Percentiles rank a stretch among this genome's conserved stretches.
phyloP scores from a whole-genome alignment of 75 land plant genomes.

The Cupressus sempervirens region DNA sequence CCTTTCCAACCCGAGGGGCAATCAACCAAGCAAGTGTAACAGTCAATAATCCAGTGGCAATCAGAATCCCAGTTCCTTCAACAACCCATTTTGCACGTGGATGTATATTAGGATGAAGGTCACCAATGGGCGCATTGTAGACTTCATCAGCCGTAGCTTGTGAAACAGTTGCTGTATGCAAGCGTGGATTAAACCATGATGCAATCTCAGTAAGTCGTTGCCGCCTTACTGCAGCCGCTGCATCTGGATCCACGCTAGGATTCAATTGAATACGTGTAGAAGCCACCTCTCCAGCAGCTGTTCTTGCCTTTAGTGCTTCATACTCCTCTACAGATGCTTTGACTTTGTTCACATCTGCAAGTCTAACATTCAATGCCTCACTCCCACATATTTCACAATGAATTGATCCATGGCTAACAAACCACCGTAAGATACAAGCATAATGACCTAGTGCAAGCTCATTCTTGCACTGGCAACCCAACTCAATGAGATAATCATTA shows the following conservation, averaged over 20 bases:
- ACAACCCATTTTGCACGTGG: conserved; percentile 58
- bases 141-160: conserved; percentile 35
- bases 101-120: conserved; percentile 24
- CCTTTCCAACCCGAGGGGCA: conserved; percentile 85
- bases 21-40: conserved; percentile 69
- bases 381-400: conserved; percentile 71
- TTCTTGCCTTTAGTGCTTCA: conserved; percentile 53
- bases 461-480: conserved; percentile 76
- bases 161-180: conserved; percentile 19
- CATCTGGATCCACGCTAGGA: conserved; percentile 65
- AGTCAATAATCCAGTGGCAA: conserved; percentile 69
- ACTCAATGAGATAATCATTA: conserved; percentile 44
- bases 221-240: conserved; percentile 61
- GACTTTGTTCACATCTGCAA: conserved; percentile 53
- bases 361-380: conserved; percentile 45
- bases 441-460: conserved; percentile 70
- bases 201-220: conserved; percentile 67
- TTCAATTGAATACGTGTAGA: conserved; percentile 19
- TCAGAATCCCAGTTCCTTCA: conserved; percentile 59
- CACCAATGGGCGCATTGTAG: conserved; percentile 18
- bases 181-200: conserved; percentile 59
- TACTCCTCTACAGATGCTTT: conserved; percentile 52
- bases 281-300: conserved; percentile 41
- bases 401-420: conserved; percentile 69
- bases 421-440: conserved; percentile 78